Conservation (phyloP, 352 stramenopile species). For the Pythium volutum region DNA sequence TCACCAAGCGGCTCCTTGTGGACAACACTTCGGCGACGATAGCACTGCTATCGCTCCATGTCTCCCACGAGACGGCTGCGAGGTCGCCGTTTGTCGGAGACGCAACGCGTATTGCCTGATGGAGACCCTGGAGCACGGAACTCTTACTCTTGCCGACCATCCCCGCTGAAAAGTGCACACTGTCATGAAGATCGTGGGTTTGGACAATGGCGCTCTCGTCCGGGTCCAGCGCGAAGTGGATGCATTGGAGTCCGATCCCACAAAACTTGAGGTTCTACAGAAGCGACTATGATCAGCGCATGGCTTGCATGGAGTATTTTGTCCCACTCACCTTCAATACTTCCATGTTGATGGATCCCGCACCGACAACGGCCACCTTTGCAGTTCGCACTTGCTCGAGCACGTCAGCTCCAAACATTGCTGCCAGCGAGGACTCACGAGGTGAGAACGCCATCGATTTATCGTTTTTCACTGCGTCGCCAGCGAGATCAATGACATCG, state of each 20-base stretch:
- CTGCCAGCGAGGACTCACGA: background rate
- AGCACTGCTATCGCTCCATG: background rate
- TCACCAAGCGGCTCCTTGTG: background rate
- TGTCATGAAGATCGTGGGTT: conserved; percentile 6
- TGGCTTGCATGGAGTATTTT: background rate
- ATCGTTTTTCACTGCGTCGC: background rate
- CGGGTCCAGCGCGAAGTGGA: conserved; percentile 11
- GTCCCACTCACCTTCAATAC: conserved; percentile 10
- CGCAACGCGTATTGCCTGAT: background rate
- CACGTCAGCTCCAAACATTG: conserved; percentile 5
- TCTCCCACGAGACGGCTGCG: background rate
- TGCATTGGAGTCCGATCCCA: background rate
- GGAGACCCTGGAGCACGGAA: background rate
- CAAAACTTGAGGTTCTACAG: conserved; percentile 12
- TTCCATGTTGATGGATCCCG: conserved; percentile 6
- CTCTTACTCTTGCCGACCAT: conserved; percentile 1
- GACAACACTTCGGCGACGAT: conserved; percentile 1
- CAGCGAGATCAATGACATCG: conserved; percentile 17
- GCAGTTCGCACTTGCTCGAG: background rate
- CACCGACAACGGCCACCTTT: background rate
- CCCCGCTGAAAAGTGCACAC: background rate
- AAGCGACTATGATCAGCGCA: background rate
- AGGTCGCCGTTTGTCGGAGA: background rate
- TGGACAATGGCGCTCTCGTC: conserved; percentile 6
- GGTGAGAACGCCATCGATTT: background rate